phyloP scores from a whole-genome alignment of 2,329 filamentous ascomycete species.

The Macrophomina phaseolina region DNA sequence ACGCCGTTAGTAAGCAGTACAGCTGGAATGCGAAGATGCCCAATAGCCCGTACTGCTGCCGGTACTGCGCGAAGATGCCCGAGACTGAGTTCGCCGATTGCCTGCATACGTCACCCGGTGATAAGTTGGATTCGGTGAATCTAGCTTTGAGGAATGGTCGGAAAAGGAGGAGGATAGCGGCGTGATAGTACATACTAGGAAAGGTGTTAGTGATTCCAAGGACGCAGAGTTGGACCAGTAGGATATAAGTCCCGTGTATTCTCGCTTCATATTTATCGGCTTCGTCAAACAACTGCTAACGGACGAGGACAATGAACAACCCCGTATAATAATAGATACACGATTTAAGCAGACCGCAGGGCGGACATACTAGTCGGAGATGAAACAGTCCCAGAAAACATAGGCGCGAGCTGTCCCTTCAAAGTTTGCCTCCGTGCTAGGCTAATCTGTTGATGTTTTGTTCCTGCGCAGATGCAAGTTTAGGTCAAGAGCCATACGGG shows the following conservation, averaged over 20 bases:
- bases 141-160: constrained; percentile 33
- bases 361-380: constrained; percentile 31
- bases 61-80: constrained; percentile 31
- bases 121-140: constrained; percentile 31
- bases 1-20: constrained; percentile 32
- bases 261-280: not conserved
- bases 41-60: constrained; percentile 28
- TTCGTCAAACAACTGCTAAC: no score
- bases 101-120: constrained; percentile 30
- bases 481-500: constrained; percentile 31
- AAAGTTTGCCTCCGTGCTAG: not conserved
- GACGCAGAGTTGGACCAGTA: not conserved
- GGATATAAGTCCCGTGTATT: no score
- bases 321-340: no score
- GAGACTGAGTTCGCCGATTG: constrained; percentile 31
- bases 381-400: constrained; percentile 33
- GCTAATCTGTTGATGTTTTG: not conserved
- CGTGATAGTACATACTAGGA: constrained; percentile 32
- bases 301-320: no score
- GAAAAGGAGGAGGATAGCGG: constrained; percentile 32
- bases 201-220: not conserved
- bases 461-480: constrained; percentile 29
- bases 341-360: not conserved
- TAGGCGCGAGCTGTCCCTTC: constrained; percentile 27
- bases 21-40: constrained; percentile 33